Percentiles rank a stretch among this genome's conserved stretches.
phyloP scores from a whole-genome alignment of 169 alveolate genomes.

The Theileria parva region DNA sequence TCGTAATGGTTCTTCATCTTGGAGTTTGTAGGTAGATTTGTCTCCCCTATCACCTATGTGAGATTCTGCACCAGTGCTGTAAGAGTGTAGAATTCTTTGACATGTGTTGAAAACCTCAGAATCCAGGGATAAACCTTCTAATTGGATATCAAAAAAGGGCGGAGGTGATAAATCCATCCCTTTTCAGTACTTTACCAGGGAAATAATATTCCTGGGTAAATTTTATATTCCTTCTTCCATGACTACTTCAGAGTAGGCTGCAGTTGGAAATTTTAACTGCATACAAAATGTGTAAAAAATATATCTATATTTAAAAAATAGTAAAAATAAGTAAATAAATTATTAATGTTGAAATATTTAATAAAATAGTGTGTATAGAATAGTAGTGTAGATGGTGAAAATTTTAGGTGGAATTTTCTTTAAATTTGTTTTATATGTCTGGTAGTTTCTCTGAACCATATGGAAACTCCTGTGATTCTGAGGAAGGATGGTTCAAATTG shows the following conservation, averaged over 20 bases:
- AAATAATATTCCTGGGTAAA: background rate
- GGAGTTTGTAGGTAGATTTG: background rate
- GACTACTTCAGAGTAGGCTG: too few species aligned
- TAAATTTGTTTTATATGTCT: background rate
- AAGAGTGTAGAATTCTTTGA: slow-evolving; percentile 22
- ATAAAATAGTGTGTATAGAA: background rate
- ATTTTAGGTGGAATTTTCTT: background rate
- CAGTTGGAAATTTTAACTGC: background rate
- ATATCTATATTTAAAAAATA: background rate
- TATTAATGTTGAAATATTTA: background rate
- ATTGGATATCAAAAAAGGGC: background rate
- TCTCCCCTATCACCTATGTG: slow-evolving; percentile 3
- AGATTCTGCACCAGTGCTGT: slow-evolving; percentile 8
- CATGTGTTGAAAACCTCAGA: slow-evolving; percentile 43
- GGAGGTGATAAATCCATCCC: slow-evolving; percentile 11
- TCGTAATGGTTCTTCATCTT: slow-evolving; percentile 1
- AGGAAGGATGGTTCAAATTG: slow-evolving; percentile 5
- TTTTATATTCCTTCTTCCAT: background rate
- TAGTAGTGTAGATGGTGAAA: background rate
- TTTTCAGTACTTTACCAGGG: too few species aligned
- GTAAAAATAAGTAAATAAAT: background rate
- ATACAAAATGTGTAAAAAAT: background rate
- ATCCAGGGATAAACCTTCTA: slow-evolving; percentile 45
- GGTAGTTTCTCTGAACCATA: background rate
- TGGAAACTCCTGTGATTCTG: too few species aligned